These are phyloP conservation scores for Kwoniella botswanensis DNA, from an alignment of 768 basidiomycete genomes.

Conservation along the genomic window DNA sequence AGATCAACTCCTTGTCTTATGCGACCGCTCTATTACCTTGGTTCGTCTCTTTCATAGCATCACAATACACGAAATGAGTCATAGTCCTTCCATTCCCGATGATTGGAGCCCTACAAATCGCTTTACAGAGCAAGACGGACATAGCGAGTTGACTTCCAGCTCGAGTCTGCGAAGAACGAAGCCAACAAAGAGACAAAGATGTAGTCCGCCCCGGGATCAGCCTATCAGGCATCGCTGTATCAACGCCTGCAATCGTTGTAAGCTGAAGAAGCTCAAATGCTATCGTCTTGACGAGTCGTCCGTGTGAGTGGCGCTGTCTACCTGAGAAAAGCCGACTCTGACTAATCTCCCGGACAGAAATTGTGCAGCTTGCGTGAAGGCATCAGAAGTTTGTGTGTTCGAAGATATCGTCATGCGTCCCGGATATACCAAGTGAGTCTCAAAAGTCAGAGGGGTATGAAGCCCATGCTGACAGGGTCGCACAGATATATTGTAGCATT, in stretches of 20 bases:
- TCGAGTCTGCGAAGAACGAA: neutral
- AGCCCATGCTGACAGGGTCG: neutral
- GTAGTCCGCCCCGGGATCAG: neutral
- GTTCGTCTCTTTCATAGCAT: neutral
- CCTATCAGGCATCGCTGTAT: constrained; percentile 13
- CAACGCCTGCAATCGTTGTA: constrained; percentile 31
- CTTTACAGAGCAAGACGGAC: neutral
- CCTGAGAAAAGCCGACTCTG: no score
- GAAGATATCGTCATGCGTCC: constrained; percentile 9
- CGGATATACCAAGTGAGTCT: constrained; percentile 10
- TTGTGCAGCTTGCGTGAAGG: constrained; percentile 20
- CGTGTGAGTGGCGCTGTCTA: constrained; percentile 5
- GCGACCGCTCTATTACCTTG: neutral
- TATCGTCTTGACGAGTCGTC: constrained; percentile 4
- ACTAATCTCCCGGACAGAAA: neutral
- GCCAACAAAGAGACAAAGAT: neutral
- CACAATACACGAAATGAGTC: neutral
- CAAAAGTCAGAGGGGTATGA: neutral
- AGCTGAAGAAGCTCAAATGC: constrained; percentile 31
- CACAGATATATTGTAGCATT: constrained; percentile 17
- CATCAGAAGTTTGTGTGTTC: constrained; percentile 18
- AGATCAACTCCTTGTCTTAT: neutral
- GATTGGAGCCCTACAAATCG: neutral
- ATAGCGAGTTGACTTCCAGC: neutral
- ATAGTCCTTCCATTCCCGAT: neutral